Conservation (phyloP, 495 filamentous ascomycete species). For the Mycothermus thermophilus region DNA sequence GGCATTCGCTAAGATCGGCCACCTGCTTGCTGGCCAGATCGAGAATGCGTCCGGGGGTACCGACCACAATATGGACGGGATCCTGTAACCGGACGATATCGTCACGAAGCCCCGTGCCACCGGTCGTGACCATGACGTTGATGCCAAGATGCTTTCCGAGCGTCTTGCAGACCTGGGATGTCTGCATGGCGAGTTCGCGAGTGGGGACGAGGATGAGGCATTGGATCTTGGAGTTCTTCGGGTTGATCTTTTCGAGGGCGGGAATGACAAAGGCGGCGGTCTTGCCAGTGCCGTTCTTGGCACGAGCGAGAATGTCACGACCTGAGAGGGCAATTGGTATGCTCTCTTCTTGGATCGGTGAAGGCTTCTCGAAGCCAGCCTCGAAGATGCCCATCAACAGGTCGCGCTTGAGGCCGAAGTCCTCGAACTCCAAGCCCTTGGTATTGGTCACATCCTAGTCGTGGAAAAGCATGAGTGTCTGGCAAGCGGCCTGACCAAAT, state of each 20-base stretch:
- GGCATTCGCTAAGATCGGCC: constrained; percentile 89
- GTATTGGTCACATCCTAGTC: constrained; percentile 96
- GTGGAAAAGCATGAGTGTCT: too few species aligned
- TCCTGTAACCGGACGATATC: constrained; percentile 93
- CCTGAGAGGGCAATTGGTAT: constrained; percentile 94
- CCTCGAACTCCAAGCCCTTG: constrained; percentile 94
- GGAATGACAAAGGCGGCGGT: constrained; percentile 97
- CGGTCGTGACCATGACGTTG: constrained; percentile 98
- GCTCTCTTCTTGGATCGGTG: constrained; percentile 96
- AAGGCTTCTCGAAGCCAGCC: constrained; percentile 96
- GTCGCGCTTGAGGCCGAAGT: constrained; percentile 86
- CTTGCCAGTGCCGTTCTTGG: constrained; percentile 98
- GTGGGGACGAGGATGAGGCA: constrained; percentile 93
- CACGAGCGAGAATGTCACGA: constrained; percentile 86
- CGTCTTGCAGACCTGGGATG: constrained; percentile 96
- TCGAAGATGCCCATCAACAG: constrained; percentile 98
- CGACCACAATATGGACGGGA: constrained; percentile 92
- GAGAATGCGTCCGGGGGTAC: constrained; percentile 88
- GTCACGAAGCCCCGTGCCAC: constrained; percentile 85
- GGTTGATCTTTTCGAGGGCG: constrained; percentile 86
- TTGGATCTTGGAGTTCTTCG: constrained; percentile 88
- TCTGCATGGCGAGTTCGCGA: constrained; percentile 94
- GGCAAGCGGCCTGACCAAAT: background rate
- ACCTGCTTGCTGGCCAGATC: constrained; percentile 90
- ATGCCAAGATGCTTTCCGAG: constrained; percentile 91